A percentile compares a stretch with the other conserved stretches of the same genome.
phyloP scores from a whole-genome alignment of 129 eudicot species.

The Escallonia rubra region DNA sequence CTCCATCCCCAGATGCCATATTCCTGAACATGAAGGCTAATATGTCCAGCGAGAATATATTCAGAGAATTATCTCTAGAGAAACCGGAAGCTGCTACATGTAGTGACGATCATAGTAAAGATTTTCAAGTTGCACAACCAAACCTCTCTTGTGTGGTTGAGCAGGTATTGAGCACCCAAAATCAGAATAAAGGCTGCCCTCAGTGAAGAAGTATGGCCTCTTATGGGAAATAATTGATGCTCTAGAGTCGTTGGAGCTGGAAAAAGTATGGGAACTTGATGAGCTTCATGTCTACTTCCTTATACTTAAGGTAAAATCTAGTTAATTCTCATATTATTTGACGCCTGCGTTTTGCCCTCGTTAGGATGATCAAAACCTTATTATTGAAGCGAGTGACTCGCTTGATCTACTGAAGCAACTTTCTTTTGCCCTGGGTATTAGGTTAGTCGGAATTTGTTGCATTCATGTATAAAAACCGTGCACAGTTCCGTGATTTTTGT shows the following conservation, averaged over 20 bases:
- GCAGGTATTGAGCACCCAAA: neutral
- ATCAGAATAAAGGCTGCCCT: neutral
- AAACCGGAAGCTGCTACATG: neutral
- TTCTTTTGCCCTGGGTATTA: neutral
- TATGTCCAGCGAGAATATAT: slow-evolving; percentile 28
- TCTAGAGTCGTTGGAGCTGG: neutral
- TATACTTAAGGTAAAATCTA: neutral
- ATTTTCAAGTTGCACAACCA: neutral
- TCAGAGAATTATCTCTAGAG: slow-evolving; percentile 27
- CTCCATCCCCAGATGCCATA: slow-evolving; percentile 28
- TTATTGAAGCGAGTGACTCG: neutral
- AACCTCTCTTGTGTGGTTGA: no score
- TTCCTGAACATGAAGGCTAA: slow-evolving; percentile 31
- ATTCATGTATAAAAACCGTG: no score
- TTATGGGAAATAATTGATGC: neutral
- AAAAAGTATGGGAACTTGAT: neutral
- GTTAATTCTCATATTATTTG: neutral
- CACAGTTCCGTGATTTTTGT: no score
- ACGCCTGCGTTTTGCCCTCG: neutral
- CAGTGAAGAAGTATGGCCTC: neutral
- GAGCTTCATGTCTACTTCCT: neutral
- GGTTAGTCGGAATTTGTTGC: neutral
- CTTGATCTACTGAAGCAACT: neutral
- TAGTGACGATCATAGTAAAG: neutral
- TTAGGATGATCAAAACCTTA: neutral